Evolutionary conservation across 768 basidiomycete species (phyloP).

Genomic region (Mrakia blollopis): DNA sequence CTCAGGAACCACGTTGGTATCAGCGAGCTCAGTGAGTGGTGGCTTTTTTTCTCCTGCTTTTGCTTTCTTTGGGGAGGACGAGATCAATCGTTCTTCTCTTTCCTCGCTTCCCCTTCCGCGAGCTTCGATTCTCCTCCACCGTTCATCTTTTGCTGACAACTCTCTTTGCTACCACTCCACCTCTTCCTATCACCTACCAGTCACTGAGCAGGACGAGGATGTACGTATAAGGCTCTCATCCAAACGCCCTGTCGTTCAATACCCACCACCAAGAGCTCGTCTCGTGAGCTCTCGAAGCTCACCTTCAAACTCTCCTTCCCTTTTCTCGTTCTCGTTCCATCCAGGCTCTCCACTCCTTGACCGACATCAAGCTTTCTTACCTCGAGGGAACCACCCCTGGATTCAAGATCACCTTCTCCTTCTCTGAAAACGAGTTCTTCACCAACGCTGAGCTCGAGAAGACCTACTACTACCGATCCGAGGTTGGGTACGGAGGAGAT

Average conservation of each 20-base stretch:
- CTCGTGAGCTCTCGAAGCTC: not conserved
- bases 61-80: too few relatives aligned
- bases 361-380: conserved; percentile 75
- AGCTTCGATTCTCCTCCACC: not conserved
- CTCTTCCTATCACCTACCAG: not conserved
- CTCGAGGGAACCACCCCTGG: conserved; percentile 62
- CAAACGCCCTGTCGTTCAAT: too few relatives aligned
- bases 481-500: conserved; percentile 92
- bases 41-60: not conserved
- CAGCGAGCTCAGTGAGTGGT: conserved; percentile 57
- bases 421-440: conserved; percentile 78
- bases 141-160: not conserved
- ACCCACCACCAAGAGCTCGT: not conserved
- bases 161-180: too few relatives aligned
- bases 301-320: not conserved
- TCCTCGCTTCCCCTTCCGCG: not conserved
- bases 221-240: too few relatives aligned
- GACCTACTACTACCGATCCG: conserved; percentile 82
- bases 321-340: not conserved
- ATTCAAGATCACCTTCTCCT: conserved; percentile 81
- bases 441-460: conserved; percentile 76
- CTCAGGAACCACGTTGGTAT: conserved; percentile 84
- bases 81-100: not conserved
- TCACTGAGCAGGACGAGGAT: conserved; percentile 82
- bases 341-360: conserved; percentile 75